These are phyloP conservation scores for Balakata baccata DNA, from an alignment of 345 rosid genomes.

Conservation along the genomic window DNA sequence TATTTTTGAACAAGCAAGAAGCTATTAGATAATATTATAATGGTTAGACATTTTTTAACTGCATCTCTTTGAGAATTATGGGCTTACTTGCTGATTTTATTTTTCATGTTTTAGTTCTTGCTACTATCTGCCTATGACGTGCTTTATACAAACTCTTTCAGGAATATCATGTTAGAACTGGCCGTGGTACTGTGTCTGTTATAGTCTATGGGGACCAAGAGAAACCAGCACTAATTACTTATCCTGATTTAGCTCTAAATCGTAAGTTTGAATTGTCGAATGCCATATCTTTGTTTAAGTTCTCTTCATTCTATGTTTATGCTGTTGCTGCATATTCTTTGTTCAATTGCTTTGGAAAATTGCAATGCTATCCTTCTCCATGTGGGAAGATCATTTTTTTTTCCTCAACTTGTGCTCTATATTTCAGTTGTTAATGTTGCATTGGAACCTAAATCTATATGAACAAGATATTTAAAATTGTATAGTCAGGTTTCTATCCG, in stretches of 20 bases:
- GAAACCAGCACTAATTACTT: conserved; percentile 81
- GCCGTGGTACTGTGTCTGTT: conserved; percentile 73
- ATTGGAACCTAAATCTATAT: not conserved
- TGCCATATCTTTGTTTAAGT: conserved; percentile 11
- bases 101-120: conserved; percentile 13
- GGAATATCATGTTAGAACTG: conserved; percentile 76
- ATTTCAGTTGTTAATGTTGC: not conserved
- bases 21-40: conserved; percentile 26
- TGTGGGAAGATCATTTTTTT: not conserved
- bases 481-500: not conserved
- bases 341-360: not conserved
- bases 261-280: conserved; percentile 43
- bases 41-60: conserved; percentile 11
- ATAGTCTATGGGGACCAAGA: conserved; percentile 78
- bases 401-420: not conserved
- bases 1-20: conserved; percentile 16
- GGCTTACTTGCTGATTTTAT: not conserved
- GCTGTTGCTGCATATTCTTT: not conserved
- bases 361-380: not conserved
- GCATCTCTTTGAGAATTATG: conserved; percentile 3
- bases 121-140: conserved; percentile 5
- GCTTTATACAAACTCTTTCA: conserved; percentile 26
- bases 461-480: not conserved
- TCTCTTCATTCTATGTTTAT: not conserved
- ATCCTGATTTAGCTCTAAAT: conserved; percentile 84